Evolutionary conservation across 495 filamentous ascomycete genomes (phyloP), one percentile per base, ranked within the genome.

Genomic region (Jackrogersella multiformis): DNA sequence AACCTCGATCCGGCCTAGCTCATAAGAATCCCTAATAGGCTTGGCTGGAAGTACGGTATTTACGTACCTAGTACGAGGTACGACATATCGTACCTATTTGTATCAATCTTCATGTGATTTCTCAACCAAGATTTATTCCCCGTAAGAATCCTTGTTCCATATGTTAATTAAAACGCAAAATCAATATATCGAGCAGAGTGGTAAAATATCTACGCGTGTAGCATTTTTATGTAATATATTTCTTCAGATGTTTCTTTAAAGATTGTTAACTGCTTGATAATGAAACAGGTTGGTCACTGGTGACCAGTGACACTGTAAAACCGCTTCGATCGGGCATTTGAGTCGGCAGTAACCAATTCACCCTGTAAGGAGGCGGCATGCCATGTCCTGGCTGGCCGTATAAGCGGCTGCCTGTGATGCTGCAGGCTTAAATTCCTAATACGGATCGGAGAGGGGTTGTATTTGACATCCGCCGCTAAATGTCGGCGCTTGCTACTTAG

Each of bases 401-500:
- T 15, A 34, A 53, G 20, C 13, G 45, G 26, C 13, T 54, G 26
- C 18, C 13, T 35, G 36, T 26, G 26, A 35, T 52, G 21, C 24
- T 46, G 20, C 21, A 35, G 23, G 26, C 5, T 46, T 4, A 20
- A 20, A 38, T 42, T 36, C 18, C 9, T 52, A 49, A 39, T 2
- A 34, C 49, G 49, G 32, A 53, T 53, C 9, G 30, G 15, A 32
- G 38, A 45, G 46, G 46, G 21, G 23, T 18, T 42, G 46, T 44
- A 53, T 45, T 38, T 36, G 35, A 41, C 45, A 42, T 38, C 34
- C 24, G 13, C 49, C 32, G 44, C 42, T 16, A 55, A 55, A 28
- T 16, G 44, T 18, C 41, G 36, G 49, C 35, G 57, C 56, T 39
- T 55, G 20, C 20, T 24, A n/a, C n/a, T n/a, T n/a, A n/a, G n/a